Percentiles rank a stretch among this genome's conserved stretches.
Evolutionary conservation across 805 yeast genomes (phyloP).

Genomic region (Myxozyma neglecta): DNA sequence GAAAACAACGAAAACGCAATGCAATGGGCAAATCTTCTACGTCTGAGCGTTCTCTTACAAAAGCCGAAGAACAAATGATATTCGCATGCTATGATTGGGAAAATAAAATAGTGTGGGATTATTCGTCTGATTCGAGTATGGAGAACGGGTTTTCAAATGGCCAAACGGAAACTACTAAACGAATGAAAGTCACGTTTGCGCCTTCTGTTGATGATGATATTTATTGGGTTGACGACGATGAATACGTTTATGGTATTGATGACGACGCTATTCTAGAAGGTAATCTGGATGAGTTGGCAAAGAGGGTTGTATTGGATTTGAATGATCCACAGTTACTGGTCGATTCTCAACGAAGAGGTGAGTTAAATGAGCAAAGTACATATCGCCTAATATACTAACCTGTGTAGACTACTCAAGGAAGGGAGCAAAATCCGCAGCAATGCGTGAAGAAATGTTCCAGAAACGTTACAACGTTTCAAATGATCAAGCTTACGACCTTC

Average conservation of each 20-base stretch:
- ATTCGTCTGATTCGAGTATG: constrained; percentile 13
- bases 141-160: neutral
- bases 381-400: constrained; percentile 1
- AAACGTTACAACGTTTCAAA: constrained; percentile 80
- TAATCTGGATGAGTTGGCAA: constrained; percentile 36
- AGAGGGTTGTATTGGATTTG: constrained; percentile 60
- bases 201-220: constrained; percentile 16
- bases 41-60: constrained; percentile 2
- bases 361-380: neutral
- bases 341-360: constrained; percentile 43
- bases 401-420: neutral
- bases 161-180: neutral
- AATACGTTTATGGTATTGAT: constrained; percentile 40
- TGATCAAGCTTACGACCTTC: constrained; percentile 78
- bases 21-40: neutral
- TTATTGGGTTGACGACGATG: constrained; percentile 34
- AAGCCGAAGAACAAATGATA: constrained; percentile 22
- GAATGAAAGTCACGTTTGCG: neutral
- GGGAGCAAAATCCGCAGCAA: constrained; percentile 45
- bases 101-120: constrained; percentile 27
- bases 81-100: constrained; percentile 34
- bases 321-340: constrained; percentile 83
- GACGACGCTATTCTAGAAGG: constrained; percentile 81
- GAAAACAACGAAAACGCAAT: neutral
- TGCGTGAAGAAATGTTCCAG: constrained; percentile 49